A percentile compares a stretch with the other conserved stretches of the same genome.
phyloP scores from a whole-genome alignment of 192 early-diverging fungal species.

The Allomyces arbusculus region DNA sequence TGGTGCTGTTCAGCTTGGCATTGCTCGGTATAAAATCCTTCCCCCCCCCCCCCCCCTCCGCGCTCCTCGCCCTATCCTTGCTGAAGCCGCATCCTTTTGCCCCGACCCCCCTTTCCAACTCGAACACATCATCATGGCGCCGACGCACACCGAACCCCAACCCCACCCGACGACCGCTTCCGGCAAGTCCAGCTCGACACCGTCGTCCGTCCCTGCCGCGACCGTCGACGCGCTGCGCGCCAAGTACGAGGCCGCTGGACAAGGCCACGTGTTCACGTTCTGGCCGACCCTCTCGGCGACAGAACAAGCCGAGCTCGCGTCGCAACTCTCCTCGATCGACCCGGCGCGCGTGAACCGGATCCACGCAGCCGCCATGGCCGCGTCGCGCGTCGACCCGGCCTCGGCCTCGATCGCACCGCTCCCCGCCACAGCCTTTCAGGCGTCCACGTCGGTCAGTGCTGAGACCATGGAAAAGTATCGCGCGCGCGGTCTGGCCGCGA shows the following conservation, averaged over 20 bases:
- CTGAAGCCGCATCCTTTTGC: too few species aligned
- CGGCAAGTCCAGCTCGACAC: too few species aligned
- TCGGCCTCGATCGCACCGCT: conserved; percentile 47
- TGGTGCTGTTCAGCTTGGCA: too few species aligned
- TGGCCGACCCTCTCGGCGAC: conserved; percentile 41
- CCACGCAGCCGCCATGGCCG: conserved; percentile 48
- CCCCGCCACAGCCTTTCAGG: conserved; percentile 42
- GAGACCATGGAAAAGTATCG: conserved; percentile 45
- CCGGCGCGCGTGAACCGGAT: conserved; percentile 61
- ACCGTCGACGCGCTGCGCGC: conserved; percentile 24
- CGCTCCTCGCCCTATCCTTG: too few species aligned
- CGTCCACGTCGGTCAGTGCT: conserved; percentile 19
- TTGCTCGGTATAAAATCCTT: too few species aligned
- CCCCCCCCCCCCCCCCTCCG: too few species aligned
- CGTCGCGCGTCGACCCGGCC: conserved; percentile 15
- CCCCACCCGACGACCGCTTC: too few species aligned
- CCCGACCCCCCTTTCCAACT: too few species aligned
- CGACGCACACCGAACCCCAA: too few species aligned
- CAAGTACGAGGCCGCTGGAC: conserved; percentile 46
- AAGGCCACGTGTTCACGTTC: conserved; percentile 73
- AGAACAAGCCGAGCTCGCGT: conserved; percentile 33
- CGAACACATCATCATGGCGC: too few species aligned
- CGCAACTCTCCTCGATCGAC: conserved; percentile 52
- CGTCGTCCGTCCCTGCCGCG: too few species aligned
- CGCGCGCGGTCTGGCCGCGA: conserved; percentile 48